Evolutionary conservation across 2,329 filamentous ascomycete species (phyloP).

Genomic region (Pestalotiopsis sp.): DNA sequence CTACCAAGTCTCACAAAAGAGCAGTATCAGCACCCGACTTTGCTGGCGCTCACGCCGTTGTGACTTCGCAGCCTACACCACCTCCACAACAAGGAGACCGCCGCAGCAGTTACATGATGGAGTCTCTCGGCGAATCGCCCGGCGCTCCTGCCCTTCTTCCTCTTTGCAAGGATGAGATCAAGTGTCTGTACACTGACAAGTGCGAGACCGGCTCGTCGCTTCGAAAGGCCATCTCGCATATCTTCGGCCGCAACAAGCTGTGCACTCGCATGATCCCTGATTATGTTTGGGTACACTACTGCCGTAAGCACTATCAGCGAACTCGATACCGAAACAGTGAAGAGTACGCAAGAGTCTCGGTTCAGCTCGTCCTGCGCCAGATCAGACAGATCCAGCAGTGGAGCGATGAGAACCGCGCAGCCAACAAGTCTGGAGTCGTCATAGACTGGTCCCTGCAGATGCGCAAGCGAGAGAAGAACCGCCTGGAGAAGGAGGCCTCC

Average conservation of each 20-base stretch:
- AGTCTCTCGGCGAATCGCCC: constrained; percentile 20
- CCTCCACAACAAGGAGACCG: constrained; percentile 25
- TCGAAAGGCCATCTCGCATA: constrained; percentile 78
- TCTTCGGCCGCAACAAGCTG: constrained; percentile 82
- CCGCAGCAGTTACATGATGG: constrained; percentile 22
- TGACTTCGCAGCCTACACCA: constrained; percentile 29
- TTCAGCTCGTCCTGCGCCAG: constrained; percentile 64
- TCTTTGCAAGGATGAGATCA: constrained; percentile 15
- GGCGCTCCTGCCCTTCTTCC: constrained; percentile 7
- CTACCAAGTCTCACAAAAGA: constrained; percentile 45
- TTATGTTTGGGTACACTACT: constrained; percentile 74
- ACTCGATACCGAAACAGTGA: constrained; percentile 68
- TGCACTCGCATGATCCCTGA: constrained; percentile 72
- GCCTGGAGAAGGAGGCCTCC: constrained; percentile 46
- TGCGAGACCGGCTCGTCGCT: constrained; percentile 63
- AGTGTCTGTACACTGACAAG: constrained; percentile 58
- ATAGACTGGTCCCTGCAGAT: constrained; percentile 63
- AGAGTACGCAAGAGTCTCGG: constrained; percentile 64
- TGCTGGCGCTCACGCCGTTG: constrained; percentile 27
- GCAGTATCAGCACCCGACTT: constrained; percentile 53
- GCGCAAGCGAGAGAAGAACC: constrained; percentile 66
- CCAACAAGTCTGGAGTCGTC: constrained; percentile 46
- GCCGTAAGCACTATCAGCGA: constrained; percentile 83
- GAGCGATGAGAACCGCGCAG: constrained; percentile 52
- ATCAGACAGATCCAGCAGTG: constrained; percentile 65